phyloP scores from a whole-genome alignment of 441 rosid genomes.

The Jatropha podagrica region DNA sequence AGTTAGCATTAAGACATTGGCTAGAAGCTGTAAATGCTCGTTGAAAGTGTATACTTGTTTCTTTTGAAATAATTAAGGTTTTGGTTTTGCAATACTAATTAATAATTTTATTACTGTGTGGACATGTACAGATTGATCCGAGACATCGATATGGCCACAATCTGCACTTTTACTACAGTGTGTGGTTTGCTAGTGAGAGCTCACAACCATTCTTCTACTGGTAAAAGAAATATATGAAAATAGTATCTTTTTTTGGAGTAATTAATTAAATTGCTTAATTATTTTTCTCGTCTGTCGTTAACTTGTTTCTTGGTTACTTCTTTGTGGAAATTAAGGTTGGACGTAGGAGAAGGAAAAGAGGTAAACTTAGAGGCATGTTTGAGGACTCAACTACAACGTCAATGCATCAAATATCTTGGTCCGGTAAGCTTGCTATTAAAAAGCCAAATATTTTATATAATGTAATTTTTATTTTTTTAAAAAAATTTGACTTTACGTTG shows the following conservation, averaged over 20 bases:
- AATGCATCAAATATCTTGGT: slow-evolving; percentile 45
- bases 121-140: slow-evolving; percentile 49
- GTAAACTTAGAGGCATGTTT: slow-evolving; percentile 28
- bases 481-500: background rate
- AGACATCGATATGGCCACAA: slow-evolving; percentile 60
- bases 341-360: slow-evolving; percentile 48
- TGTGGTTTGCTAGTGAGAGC: slow-evolving; percentile 51
- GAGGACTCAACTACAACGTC: slow-evolving; percentile 31
- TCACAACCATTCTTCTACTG: slow-evolving; percentile 59
- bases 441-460: too few relatives aligned
- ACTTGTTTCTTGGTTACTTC: background rate
- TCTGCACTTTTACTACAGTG: slow-evolving; percentile 47
- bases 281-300: background rate
- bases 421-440: slow-evolving; percentile 26
- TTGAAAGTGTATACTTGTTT: background rate
- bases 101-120: background rate
- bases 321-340: slow-evolving; percentile 35
- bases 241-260: too few relatives aligned
- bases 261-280: background rate
- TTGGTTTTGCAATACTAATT: background rate
- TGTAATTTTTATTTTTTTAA: too few relatives aligned
- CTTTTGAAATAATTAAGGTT: too few relatives aligned
- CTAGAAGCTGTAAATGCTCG: slow-evolving; percentile 41
- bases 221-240: slow-evolving; percentile 10
- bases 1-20: slow-evolving; percentile 40